Percentiles rank a stretch among this genome's conserved stretches.
phyloP scores from a whole-genome alignment of 345 rosid species.

The Aquilaria yunnanensis region DNA sequence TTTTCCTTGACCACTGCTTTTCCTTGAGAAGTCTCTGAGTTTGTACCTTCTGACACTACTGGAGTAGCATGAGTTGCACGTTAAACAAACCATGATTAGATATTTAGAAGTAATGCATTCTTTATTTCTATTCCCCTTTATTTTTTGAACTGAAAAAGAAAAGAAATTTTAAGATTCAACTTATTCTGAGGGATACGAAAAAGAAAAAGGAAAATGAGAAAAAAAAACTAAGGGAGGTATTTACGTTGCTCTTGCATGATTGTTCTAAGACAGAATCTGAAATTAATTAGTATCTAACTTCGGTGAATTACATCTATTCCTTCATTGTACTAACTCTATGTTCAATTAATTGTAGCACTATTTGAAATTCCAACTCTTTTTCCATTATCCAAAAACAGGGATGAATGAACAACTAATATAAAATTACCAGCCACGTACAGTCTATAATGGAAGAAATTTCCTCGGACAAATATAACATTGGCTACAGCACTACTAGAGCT shows the following conservation, averaged over 20 bases:
- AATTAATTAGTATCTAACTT: no score
- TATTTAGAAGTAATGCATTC: neutral
- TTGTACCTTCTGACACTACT: slow-evolving; percentile 1
- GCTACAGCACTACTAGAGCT: no score
- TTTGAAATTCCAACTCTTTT: neutral
- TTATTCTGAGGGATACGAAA: neutral
- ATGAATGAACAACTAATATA: neutral
- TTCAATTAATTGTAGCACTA: neutral
- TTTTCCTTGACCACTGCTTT: slow-evolving; percentile 20
- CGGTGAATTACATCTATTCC: neutral
- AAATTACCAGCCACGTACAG: slow-evolving; percentile 17
- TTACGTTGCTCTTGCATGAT: neutral
- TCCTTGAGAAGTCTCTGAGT: slow-evolving; percentile 1
- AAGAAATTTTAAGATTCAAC: neutral
- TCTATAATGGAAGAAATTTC: slow-evolving; percentile 18
- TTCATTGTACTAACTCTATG: neutral
- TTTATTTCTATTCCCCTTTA: neutral
- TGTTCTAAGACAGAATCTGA: neutral
- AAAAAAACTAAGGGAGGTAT: neutral
- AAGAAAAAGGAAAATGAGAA: neutral
- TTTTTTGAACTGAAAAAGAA: neutral
- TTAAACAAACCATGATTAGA: slow-evolving; percentile 7
- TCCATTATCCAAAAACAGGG: neutral
- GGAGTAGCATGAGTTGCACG: slow-evolving; percentile 9
- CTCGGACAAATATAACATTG: neutral